Percentiles rank a stretch among this genome's conserved stretches.
These are phyloP conservation scores for Wickerhamomyces sp. DNA, from an alignment of 1,139 yeast genomes.

Conservation along the genomic window DNA sequence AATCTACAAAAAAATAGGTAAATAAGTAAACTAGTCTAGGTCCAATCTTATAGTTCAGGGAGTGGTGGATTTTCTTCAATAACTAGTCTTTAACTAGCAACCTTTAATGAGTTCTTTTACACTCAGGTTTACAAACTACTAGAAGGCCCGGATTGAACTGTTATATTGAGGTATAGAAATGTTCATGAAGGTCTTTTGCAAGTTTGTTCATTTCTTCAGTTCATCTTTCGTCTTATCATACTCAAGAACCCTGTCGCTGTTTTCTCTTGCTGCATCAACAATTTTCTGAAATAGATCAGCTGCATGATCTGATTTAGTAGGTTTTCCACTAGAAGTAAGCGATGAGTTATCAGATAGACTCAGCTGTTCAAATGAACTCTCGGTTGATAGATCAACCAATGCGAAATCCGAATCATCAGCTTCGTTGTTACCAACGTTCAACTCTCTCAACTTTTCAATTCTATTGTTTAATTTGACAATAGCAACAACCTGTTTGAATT, in stretches of 20 bases:
- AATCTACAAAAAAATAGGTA: too few relatives aligned
- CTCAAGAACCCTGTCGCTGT: constrained; percentile 52
- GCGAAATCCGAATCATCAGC: constrained; percentile 18
- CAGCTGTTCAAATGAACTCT: background rate
- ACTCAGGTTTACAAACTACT: too few relatives aligned
- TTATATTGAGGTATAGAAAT: background rate
- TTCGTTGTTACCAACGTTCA: constrained; percentile 25
- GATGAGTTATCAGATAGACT: constrained; percentile 16
- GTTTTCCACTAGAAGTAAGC: constrained; percentile 6
- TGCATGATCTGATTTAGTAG: constrained; percentile 28
- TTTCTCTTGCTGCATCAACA: constrained; percentile 65
- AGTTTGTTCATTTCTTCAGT: background rate
- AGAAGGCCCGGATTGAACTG: too few relatives aligned
- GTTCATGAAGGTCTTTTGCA: background rate
- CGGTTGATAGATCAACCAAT: constrained; percentile 11
- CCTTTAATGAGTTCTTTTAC: too few relatives aligned
- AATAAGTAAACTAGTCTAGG: too few relatives aligned
- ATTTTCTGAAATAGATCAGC: constrained; percentile 63
- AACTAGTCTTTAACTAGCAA: too few relatives aligned
- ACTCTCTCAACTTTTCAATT: constrained; percentile 56
- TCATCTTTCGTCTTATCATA: constrained; percentile 30
- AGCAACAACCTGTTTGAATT: constrained; percentile 82
- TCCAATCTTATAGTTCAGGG: too few relatives aligned
- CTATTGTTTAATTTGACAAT: constrained; percentile 72
- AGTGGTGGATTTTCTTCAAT: too few relatives aligned